Evolutionary conservation across 148 eudicot species (phyloP).

Genomic region (Drosera capensis): DNA sequence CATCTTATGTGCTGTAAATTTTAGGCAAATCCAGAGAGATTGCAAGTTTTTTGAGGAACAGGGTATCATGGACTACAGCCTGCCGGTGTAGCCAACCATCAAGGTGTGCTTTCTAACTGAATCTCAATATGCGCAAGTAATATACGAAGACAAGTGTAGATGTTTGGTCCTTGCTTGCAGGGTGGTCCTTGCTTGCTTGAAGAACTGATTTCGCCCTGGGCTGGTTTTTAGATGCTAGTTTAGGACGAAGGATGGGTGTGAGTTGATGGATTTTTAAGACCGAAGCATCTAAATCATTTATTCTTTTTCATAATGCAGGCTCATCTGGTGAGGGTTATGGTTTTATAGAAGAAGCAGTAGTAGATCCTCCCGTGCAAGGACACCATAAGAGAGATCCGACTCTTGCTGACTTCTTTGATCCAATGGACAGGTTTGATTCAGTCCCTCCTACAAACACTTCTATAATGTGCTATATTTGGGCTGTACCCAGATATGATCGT

Average conservation of each 20-base stretch:
- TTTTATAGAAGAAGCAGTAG: slow-evolving; percentile 1
- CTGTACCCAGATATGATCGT: no score
- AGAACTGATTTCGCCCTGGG: no score
- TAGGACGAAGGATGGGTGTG: no score
- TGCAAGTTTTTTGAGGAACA: slow-evolving; percentile 28
- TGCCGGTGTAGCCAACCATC: slow-evolving; percentile 12
- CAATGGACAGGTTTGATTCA: slow-evolving; percentile 14
- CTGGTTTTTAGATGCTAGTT: no score
- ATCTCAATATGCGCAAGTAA: not conserved
- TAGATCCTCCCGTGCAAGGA: slow-evolving; percentile 2
- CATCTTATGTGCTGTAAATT: not conserved
- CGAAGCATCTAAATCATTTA: not conserved
- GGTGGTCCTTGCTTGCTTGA: no score
- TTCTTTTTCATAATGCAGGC: not conserved
- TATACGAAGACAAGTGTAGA: not conserved
- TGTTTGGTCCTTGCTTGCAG: no score
- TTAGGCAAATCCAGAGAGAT: slow-evolving; percentile 26
- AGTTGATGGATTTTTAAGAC: no score
- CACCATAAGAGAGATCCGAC: slow-evolving; percentile 26
- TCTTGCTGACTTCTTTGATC: slow-evolving; percentile 19
- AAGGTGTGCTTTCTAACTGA: slow-evolving; percentile 8
- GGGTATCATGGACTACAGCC: slow-evolving; percentile 26
- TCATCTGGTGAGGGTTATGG: not conserved
- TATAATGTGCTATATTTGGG: no score
- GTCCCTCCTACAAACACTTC: not conserved